These are phyloP conservation scores for Ceratocystis eucalypticola DNA, from an alignment of 2,329 filamentous ascomycete species.

Conservation along the genomic window DNA sequence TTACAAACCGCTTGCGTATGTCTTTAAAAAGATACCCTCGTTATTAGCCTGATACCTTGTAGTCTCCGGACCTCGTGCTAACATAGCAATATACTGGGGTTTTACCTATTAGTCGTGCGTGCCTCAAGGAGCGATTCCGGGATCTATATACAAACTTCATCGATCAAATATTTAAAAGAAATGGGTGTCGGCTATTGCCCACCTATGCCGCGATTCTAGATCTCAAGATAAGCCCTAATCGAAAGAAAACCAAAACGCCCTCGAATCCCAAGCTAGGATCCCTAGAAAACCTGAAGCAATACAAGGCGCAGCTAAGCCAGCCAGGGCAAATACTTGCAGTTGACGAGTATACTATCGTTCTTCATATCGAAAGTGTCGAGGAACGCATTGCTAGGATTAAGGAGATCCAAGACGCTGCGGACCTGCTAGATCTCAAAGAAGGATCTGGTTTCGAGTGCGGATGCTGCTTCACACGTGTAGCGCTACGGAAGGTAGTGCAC, in stretches of 20 bases:
- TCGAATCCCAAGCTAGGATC: neutral
- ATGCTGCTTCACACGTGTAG: slow-evolving; percentile 57
- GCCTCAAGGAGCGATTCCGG: neutral
- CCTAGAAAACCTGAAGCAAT: neutral
- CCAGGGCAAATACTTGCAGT: neutral
- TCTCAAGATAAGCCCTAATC: neutral
- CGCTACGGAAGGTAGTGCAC: slow-evolving; percentile 53
- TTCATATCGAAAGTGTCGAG: neutral
- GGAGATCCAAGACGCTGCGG: neutral
- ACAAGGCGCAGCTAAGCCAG: neutral
- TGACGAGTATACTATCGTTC: neutral
- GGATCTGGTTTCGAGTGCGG: slow-evolving; percentile 42
- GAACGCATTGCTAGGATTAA: neutral
- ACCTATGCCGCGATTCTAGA: neutral
- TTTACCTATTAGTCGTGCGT: neutral
- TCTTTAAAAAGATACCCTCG: neutral
- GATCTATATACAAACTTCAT: neutral
- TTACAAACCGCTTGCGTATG: neutral
- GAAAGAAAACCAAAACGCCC: neutral
- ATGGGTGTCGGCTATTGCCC: neutral
- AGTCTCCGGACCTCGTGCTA: neutral
- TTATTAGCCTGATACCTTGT: neutral
- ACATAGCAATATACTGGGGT: neutral
- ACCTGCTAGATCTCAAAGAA: neutral
- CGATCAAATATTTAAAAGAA: neutral